Percentiles rank a stretch among this genome's conserved stretches.
These are phyloP conservation scores for Candida golubevii DNA, from an alignment of 805 yeast genomes.

Conservation along the genomic window DNA sequence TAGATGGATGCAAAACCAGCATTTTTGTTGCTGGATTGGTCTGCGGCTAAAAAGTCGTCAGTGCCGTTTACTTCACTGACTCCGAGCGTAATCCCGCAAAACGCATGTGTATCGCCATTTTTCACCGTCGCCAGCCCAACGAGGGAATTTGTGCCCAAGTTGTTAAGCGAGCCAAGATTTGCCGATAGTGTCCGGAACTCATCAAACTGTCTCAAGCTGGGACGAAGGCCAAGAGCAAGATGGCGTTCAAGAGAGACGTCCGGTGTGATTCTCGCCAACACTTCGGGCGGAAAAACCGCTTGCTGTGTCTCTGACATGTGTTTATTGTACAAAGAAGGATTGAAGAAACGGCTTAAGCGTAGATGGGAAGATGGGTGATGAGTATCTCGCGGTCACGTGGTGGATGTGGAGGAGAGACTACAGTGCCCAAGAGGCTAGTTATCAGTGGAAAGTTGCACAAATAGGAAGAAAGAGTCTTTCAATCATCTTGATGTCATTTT, in stretches of 20 bases:
- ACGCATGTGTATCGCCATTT: slow-evolving; percentile 67
- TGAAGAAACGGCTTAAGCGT: no score
- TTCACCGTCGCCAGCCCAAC: slow-evolving; percentile 68
- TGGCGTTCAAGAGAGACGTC: slow-evolving; percentile 79
- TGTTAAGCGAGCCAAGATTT: slow-evolving; percentile 35
- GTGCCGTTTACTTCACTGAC: slow-evolving; percentile 49
- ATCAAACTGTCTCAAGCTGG: slow-evolving; percentile 62
- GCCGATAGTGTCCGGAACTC: slow-evolving; percentile 61
- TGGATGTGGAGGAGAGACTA: no score
- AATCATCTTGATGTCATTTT: no score
- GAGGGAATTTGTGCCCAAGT: slow-evolving; percentile 29
- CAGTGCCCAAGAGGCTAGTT: no score
- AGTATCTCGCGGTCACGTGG: no score
- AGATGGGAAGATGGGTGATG: no score
- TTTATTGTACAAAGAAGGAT: not conserved
- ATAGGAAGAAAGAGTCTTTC: no score
- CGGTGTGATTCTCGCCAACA: slow-evolving; percentile 80
- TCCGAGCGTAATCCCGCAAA: slow-evolving; percentile 69
- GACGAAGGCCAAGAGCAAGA: slow-evolving; percentile 69
- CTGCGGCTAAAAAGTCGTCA: slow-evolving; percentile 23
- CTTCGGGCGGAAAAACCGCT: slow-evolving; percentile 72
- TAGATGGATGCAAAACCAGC: slow-evolving; percentile 41
- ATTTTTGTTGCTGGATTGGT: slow-evolving; percentile 12
- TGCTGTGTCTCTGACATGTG: slow-evolving; percentile 10
- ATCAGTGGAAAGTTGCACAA: no score